A percentile compares a stretch with the other conserved stretches of the same genome.
Evolutionary conservation across 306 rosid species (phyloP).

Genomic region (Trifolium subterraneum): DNA sequence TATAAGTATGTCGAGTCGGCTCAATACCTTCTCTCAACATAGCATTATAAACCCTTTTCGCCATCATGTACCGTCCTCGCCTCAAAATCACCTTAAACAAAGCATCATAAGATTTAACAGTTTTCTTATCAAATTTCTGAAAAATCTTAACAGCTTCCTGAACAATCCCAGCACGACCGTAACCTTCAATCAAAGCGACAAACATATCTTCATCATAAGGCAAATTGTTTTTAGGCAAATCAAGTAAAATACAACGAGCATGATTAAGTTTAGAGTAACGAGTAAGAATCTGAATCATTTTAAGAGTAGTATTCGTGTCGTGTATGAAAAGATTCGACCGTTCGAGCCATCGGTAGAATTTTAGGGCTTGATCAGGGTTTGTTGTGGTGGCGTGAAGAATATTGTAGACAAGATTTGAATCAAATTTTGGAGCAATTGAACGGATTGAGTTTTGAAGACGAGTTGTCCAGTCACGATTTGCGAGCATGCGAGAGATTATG

Average conservation of each 20-base stretch:
- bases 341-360: constrained; percentile 90
- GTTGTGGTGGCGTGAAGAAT: constrained; percentile 71
- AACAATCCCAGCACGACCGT: constrained; percentile 82
- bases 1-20: constrained; percentile 82
- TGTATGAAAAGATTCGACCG: constrained; percentile 71
- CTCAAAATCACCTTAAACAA: constrained; percentile 76
- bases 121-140: constrained; percentile 60
- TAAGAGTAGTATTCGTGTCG: constrained; percentile 72
- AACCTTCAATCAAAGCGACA: constrained; percentile 69
- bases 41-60: constrained; percentile 77
- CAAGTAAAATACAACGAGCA: constrained; percentile 79
- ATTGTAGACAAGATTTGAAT: constrained; percentile 71
- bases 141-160: constrained; percentile 88
- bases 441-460: constrained; percentile 85
- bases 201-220: constrained; percentile 72
- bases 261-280: constrained; percentile 80
- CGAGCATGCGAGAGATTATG: constrained; percentile 71
- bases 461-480: constrained; percentile 92
- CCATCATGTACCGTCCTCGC: constrained; percentile 89
- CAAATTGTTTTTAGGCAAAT: constrained; percentile 58
- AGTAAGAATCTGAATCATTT: constrained; percentile 78
- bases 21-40: constrained; percentile 81
- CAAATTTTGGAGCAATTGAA: constrained; percentile 65
- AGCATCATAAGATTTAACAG: constrained; percentile 69
- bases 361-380: constrained; percentile 74